A percentile compares a stretch with the other conserved stretches of the same genome.
Evolutionary conservation across 176 grass and related monocot genomes (phyloP).

Genomic region (Tillandsia leiboldiana): DNA sequence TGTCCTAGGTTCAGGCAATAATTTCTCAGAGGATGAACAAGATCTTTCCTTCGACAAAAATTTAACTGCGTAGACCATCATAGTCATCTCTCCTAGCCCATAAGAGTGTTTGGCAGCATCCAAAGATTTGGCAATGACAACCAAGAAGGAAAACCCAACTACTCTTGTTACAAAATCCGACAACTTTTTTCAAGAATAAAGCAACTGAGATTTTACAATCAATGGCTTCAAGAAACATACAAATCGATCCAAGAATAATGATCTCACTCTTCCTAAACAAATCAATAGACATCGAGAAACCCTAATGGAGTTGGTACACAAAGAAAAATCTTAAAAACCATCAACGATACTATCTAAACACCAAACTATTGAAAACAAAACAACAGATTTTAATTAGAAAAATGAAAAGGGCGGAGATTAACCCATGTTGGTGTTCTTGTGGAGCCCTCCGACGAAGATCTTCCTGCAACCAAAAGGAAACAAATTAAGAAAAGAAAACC

Average conservation of each 20-base stretch:
- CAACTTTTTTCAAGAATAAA: no score
- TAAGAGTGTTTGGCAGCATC: no score
- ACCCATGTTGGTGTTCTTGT: constrained; percentile 60
- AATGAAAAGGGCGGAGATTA: constrained; percentile 2
- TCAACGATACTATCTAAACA: neutral
- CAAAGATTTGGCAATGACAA: no score
- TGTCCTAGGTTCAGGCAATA: no score
- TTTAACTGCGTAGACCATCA: no score
- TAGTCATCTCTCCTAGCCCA: no score
- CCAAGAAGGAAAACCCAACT: no score
- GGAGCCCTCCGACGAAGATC: constrained; percentile 85
- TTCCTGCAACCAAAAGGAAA: constrained; percentile 45
- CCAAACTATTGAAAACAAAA: constrained; percentile 2
- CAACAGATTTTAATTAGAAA: neutral
- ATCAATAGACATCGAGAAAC: neutral
- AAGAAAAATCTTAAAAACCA: no score
- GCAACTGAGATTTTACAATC: no score
- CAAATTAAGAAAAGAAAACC: neutral
- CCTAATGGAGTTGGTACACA: neutral
- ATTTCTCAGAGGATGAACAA: no score
- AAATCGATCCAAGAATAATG: neutral
- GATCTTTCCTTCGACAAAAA: no score
- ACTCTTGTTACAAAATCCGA: no score
- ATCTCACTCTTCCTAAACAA: neutral
- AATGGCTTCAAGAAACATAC: neutral